Evolutionary conservation across 306 rosid genomes (phyloP).

Genomic region (Quillaja saponaria): DNA sequence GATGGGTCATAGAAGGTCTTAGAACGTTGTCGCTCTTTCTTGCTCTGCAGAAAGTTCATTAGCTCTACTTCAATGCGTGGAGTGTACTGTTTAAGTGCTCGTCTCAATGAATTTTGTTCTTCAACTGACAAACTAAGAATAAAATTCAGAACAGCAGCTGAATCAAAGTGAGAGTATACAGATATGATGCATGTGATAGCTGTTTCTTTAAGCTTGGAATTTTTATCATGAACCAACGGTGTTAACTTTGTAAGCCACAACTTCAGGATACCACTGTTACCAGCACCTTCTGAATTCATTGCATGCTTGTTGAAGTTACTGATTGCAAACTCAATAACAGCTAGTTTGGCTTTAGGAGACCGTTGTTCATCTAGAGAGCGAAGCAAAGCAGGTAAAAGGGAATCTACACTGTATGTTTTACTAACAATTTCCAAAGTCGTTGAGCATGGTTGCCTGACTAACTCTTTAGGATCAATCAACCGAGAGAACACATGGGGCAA

Average conservation of each 20-base stretch:
- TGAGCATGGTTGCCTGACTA: constrained; percentile 87
- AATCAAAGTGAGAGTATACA: constrained; percentile 92
- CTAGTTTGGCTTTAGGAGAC: constrained; percentile 97
- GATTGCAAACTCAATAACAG: constrained; percentile 90
- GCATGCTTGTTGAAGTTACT: constrained; percentile 86
- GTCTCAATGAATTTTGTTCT: constrained; percentile 92
- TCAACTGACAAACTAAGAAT: constrained; percentile 92
- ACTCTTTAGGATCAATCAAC: constrained; percentile 94
- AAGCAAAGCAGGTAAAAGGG: constrained; percentile 90
- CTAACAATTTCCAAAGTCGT: constrained; percentile 76
- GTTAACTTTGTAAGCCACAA: constrained; percentile 93
- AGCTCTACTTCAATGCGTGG: constrained; percentile 99
- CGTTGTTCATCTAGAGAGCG: constrained; percentile 98
- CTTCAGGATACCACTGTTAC: constrained; percentile 84
- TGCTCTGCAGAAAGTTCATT: constrained; percentile 87
- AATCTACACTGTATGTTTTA: constrained; percentile 82
- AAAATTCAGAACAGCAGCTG: constrained; percentile 83
- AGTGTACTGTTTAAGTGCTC: constrained; percentile 90
- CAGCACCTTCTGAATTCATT: constrained; percentile 77
- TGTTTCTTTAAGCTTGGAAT: constrained; percentile 89
- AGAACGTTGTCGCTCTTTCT: constrained; percentile 84
- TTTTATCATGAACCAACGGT: constrained; percentile 86
- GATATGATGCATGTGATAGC: constrained; percentile 94
- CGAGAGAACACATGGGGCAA: constrained; percentile 98
- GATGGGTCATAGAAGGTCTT: constrained; percentile 86